phyloP scores from a whole-genome alignment of 2,329 filamentous ascomycete genomes.

The Aspergillus chevalieri region DNA sequence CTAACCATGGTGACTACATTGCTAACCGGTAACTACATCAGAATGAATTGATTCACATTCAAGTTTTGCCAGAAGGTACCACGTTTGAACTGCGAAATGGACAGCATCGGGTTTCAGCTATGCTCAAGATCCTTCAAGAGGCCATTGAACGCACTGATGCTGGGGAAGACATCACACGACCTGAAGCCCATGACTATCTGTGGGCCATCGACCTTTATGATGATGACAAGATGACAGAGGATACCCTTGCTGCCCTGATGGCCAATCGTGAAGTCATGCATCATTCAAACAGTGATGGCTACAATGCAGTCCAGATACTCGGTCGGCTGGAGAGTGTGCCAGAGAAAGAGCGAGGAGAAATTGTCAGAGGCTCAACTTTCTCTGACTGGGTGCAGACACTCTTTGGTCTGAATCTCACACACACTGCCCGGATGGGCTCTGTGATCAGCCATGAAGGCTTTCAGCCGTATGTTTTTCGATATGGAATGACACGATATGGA shows the following conservation, averaged over 20 bases:
- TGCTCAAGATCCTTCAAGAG: neutral
- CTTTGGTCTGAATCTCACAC: too few species aligned
- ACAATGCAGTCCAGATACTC: too few species aligned
- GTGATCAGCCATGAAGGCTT: too few species aligned
- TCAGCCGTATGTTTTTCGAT: too few species aligned
- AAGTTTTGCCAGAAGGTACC: neutral
- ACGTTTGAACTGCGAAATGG: neutral
- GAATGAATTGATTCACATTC: neutral
- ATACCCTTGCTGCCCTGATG: neutral
- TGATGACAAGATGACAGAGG: neutral
- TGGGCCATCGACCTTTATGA: neutral
- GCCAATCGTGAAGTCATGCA: neutral
- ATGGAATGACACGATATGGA: too few species aligned
- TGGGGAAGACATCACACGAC: neutral
- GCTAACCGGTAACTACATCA: neutral
- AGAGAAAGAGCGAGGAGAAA: too few species aligned
- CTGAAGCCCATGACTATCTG: neutral
- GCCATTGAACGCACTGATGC: neutral
- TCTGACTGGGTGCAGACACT: too few species aligned
- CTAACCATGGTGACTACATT: neutral
- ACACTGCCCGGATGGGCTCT: too few species aligned
- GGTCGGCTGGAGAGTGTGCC: too few species aligned
- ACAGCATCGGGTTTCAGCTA: neutral
- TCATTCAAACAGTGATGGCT: too few species aligned
- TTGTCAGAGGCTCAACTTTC: too few species aligned